Conservation (phyloP, 306 rosid genomes). For the Chamaecrista fasciculata region DNA sequence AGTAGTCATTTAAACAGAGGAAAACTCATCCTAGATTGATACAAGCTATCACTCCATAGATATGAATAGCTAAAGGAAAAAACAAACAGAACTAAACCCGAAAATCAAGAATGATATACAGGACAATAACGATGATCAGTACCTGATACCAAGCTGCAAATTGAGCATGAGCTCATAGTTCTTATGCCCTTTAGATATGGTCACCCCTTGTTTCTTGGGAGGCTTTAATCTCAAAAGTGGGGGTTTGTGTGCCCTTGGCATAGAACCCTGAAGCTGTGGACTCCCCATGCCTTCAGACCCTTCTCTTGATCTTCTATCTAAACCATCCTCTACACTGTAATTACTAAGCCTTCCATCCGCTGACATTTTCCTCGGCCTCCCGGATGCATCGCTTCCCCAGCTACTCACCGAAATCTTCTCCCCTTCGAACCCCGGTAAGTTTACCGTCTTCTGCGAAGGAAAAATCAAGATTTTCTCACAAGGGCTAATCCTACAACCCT, state of each 20-base stretch:
- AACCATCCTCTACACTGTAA: constrained; percentile 44
- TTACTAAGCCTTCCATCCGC: constrained; percentile 54
- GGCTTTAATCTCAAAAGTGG: constrained; percentile 42
- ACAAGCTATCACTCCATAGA: neutral
- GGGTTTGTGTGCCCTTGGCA: constrained; percentile 28
- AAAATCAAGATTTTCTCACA: constrained; percentile 56
- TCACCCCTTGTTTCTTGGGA: constrained; percentile 66
- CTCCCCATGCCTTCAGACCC: constrained; percentile 37
- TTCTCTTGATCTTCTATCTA: constrained; percentile 31
- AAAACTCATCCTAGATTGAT: constrained; percentile 21
- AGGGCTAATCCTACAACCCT: constrained; percentile 44
- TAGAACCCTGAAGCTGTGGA: constrained; percentile 32
- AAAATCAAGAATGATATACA: neutral
- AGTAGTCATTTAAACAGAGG: constrained; percentile 7
- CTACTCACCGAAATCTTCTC: constrained; percentile 28
- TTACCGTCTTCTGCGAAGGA: constrained; percentile 71
- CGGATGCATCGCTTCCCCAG: constrained; percentile 37
- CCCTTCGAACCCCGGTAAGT: constrained; percentile 40
- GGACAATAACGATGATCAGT: constrained; percentile 37
- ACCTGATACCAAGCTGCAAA: constrained; percentile 98
- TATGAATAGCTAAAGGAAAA: neutral
- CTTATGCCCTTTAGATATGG: constrained; percentile 89
- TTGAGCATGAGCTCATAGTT: constrained; percentile 93
- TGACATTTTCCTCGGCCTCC: constrained; percentile 37
- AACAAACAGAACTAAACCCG: constrained; percentile 1